Base-by-base conservation (phyloP, 306 rosid species). In the Dryas octopetala region DNA sequence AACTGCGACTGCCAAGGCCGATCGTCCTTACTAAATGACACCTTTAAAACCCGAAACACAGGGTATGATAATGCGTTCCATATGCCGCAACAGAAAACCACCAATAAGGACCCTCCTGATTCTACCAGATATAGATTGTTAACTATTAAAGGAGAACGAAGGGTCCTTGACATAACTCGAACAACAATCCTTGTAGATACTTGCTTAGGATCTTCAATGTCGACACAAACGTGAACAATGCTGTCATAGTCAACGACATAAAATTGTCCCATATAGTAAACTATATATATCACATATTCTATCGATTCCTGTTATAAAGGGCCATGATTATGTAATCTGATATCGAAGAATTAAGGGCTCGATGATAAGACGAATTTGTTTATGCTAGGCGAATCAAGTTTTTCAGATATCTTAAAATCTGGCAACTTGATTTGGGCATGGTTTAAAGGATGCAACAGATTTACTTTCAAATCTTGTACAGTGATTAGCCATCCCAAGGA, bases 401-500 rank as follows among this genome's bases (percentile, higher is more conserved):
- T 6, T 23, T 23, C 23, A 23, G 23, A 23, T 61, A 0, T 4
- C 9, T 0, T 5, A 1, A 32, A 5, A 12, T 1, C 9, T 0
- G 59, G 59, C 6, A 68, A 11, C 59, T 68, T 11, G 26, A 68
- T 28, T 7, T 4, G 59, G 23, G 46, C 23, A 68, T 28, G 46
- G 5, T 16, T 28, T 1, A 68, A 14, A 6, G 73, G 73, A 49
- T 49, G 15, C 8, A 49, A 9, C n/a, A 49, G 45, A 23, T 7
- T 5, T 13, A 26, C 6, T 13, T 14, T 32, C 3, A 9, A 7
- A 13, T 6, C 26, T 4, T 4, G 4, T 26, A 0, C 1, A 68
- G n/a, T 19, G 26, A 68, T 3, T 4, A 51, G 12, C 74, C 74
- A 69, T 7, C 74, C 74, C 8, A 15, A 5, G 15, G 74, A 69